These are phyloP conservation scores for Kwoniella mangroviensis DNA, from an alignment of 768 basidiomycete species.

Conservation along the genomic window DNA sequence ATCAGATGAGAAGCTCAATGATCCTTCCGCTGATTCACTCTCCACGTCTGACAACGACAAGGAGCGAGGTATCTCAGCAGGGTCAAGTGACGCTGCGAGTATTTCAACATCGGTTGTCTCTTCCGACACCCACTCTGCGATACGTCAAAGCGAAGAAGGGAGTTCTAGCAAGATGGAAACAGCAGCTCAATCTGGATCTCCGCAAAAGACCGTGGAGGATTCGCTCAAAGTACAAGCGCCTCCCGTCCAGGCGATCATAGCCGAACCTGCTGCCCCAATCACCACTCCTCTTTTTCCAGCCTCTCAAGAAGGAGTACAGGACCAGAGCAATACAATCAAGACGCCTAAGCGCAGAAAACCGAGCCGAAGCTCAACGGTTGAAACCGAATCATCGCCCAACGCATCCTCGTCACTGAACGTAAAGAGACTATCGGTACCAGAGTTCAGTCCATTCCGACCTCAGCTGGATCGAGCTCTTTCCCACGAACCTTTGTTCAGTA, in stretches of 20 bases:
- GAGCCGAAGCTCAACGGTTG: constrained; percentile 9
- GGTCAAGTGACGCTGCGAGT: no score
- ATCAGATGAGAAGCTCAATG: no score
- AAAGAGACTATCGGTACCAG: constrained; percentile 11
- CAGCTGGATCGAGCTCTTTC: neutral
- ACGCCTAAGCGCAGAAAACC: constrained; percentile 3
- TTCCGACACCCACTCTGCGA: neutral
- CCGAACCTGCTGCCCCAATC: neutral
- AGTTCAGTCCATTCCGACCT: constrained; percentile 8
- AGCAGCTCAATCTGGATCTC: neutral
- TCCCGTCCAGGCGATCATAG: no score
- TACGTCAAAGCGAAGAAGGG: neutral
- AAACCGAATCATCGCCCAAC: neutral
- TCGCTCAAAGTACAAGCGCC: no score
- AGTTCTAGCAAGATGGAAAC: neutral
- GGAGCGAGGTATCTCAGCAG: no score
- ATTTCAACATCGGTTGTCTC: no score
- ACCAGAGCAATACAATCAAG: neutral
- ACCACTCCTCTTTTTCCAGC: neutral
- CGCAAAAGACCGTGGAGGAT: no score
- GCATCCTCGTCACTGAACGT: neutral
- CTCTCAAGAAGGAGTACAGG: neutral
- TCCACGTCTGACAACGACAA: no score
- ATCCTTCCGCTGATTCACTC: no score
- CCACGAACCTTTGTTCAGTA: neutral